Conservation (phyloP, 2,329 filamentous ascomycete genomes). For the Septoria linicola region DNA sequence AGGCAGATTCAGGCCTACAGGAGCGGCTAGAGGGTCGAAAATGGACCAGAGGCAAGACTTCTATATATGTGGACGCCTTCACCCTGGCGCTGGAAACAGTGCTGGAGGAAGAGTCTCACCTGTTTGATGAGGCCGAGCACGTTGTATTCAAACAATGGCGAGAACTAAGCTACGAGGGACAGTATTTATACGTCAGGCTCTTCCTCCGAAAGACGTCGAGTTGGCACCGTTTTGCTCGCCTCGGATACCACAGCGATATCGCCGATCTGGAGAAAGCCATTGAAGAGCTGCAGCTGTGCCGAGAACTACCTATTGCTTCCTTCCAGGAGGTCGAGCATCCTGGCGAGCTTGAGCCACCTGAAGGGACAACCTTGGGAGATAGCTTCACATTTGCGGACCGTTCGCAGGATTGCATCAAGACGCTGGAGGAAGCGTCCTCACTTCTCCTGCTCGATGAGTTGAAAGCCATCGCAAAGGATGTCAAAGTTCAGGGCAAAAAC, state of each 20-base stretch:
- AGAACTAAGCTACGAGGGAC: constrained; percentile 73
- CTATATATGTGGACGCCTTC: constrained; percentile 96
- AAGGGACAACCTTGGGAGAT: constrained; percentile 52
- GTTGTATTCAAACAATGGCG: constrained; percentile 76
- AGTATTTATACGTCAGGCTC: constrained; percentile 91
- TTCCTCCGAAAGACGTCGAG: constrained; percentile 88
- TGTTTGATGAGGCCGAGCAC: constrained; percentile 79
- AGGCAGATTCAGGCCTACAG: constrained; percentile 43
- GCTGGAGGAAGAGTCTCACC: constrained; percentile 78
- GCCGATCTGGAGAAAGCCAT: constrained; percentile 69
- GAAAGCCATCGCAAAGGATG: constrained; percentile 79
- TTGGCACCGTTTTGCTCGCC: constrained; percentile 79
- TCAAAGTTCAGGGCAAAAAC: constrained; percentile 81
- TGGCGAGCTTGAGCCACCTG: constrained; percentile 50
- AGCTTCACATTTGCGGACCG: constrained; percentile 77
- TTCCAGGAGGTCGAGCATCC: constrained; percentile 43
- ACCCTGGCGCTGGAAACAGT: constrained; percentile 89
- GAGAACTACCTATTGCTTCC: constrained; percentile 55
- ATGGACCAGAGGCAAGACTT: constrained; percentile 77
- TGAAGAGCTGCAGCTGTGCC: constrained; percentile 58
- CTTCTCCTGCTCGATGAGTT: constrained; percentile 85
- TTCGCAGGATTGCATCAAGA: constrained; percentile 70
- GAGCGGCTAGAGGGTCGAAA: constrained; percentile 56
- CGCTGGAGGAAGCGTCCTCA: constrained; percentile 78
- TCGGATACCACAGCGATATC: constrained; percentile 83